A percentile compares a stretch with the other conserved stretches of the same genome.
Evolutionary conservation across 1,284 basidiomycete species (phyloP).

Genomic region (Cutaneotrichosporon dermatis): DNA sequence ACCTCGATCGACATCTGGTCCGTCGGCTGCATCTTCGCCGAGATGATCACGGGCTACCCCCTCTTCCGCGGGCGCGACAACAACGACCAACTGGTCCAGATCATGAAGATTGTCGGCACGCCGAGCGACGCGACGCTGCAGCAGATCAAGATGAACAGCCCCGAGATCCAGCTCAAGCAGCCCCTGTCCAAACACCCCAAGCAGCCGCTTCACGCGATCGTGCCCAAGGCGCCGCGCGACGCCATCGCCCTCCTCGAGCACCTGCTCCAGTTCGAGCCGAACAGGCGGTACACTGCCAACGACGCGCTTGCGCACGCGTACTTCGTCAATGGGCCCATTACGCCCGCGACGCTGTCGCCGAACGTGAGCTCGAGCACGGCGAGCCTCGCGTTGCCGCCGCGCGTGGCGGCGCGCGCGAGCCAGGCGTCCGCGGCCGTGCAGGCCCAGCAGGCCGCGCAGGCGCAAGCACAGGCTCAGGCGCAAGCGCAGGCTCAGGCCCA

Average conservation of each 20-base stretch:
- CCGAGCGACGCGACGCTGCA: constrained; percentile 84
- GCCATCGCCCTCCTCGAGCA: constrained; percentile 93
- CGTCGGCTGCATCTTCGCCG: constrained; percentile 62
- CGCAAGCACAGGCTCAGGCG: constrained; percentile 37
- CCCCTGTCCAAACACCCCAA: constrained; percentile 75
- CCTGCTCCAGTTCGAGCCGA: constrained; percentile 93
- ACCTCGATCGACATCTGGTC: constrained; percentile 99
- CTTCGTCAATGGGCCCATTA: constrained; percentile 58
- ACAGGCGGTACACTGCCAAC: constrained; percentile 83
- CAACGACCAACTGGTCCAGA: constrained; percentile 94
- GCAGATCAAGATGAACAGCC: constrained; percentile 90
- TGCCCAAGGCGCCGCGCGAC: constrained; percentile 87
- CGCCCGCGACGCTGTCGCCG: constrained; percentile 37
- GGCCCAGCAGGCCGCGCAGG: constrained; percentile 30
- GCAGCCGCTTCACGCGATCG: constrained; percentile 79
- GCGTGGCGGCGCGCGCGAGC: constrained; percentile 39
- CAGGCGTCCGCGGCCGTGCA: constrained; percentile 42
- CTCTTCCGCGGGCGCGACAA: constrained; percentile 97
- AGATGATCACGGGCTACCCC: constrained; percentile 87
- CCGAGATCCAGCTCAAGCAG: constrained; percentile 69
- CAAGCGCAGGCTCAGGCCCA: constrained; percentile 51
- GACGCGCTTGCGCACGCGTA: constrained; percentile 92
- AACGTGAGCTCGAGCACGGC: constrained; percentile 29
- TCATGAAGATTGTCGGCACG: constrained; percentile 95
- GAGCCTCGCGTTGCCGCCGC: constrained; percentile 38